Evolutionary conservation across 1,139 yeast species (phyloP), one percentile per base, ranked within the genome.

Genomic region (Diutina scorzettiae): DNA sequence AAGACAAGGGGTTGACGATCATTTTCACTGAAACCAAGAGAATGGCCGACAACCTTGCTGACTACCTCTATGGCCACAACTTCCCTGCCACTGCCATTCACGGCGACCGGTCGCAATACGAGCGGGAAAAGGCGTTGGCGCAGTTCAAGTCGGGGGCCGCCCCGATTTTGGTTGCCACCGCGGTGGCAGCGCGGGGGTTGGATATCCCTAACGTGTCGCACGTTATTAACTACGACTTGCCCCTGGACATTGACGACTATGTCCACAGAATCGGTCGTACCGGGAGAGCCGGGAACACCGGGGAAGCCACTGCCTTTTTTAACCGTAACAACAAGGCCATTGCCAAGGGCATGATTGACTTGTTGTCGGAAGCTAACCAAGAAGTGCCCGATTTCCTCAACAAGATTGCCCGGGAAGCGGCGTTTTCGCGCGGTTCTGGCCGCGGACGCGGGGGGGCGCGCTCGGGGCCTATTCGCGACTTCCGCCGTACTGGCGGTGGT

Each of bases 231-330:
- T 91, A 81, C 62, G 98, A 91, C 62, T 75, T 91, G 63, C 98
- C 98, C 60, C 73, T 85, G 60, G 97, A 91, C 65, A 84, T 89
- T 58, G 98, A 91, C 65, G 98, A 91, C 67, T 91, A 91, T 62
- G 98, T 91, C 50, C 98, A 91, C 72, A 85, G 98, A 74, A 91
- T 91, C 61, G 98, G 98, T 76, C 93, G 98, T 81, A 91, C 98
- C 57, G 98, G 98, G 68, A 94, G 98, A 80, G 98, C 98, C 57
- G 98, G 98, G 76, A 91, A 91, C 71, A 80, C 83, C 51, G 98
- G 98, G 82, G 74, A 84, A 57, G 96, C 98, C 53, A 89, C 96
- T 53, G 95, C 98, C 44, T 91, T 91, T 73, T 86, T 91, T 70
- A 91, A 91, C 81, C 83, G 97, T 70, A 84, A 83, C 62, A 93